A percentile compares a stretch with the other conserved stretches of the same genome.
These are phyloP conservation scores for Funneliformis mosseae DNA, from an alignment of 192 early-diverging fungal species.

Conservation along the genomic window DNA sequence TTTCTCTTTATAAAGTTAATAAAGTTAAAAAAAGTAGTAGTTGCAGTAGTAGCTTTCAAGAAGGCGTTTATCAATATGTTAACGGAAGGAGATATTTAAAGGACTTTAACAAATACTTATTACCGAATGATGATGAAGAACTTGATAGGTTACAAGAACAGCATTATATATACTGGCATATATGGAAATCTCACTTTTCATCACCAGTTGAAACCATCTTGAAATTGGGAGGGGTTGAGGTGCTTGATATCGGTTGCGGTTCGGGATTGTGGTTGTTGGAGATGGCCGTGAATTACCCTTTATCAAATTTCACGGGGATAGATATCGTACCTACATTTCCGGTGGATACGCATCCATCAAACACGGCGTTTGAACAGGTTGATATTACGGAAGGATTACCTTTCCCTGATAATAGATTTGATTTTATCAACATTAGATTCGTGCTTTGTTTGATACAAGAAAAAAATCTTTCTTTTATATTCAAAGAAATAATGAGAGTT, in stretches of 20 bases:
- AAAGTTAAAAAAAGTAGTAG: too few species aligned
- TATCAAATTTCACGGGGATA: slow-evolving; percentile 39
- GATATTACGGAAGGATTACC: slow-evolving; percentile 37
- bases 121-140: neutral
- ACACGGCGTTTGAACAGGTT: slow-evolving; percentile 41
- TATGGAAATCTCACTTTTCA: slow-evolving; percentile 16
- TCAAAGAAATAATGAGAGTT: too few species aligned
- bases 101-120: too few species aligned
- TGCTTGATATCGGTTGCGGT: slow-evolving; percentile 25
- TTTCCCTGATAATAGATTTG: slow-evolving; percentile 44
- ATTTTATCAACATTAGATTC: neutral
- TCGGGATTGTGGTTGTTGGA: slow-evolving; percentile 43
- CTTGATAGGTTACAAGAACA: neutral
- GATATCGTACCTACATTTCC: slow-evolving; percentile 41
- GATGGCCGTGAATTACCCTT: slow-evolving; percentile 42
- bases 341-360: slow-evolving; percentile 32
- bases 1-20: too few species aligned
- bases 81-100: too few species aligned
- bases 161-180: slow-evolving; percentile 1
- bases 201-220: neutral
- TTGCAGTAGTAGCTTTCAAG: too few species aligned
- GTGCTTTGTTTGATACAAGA: too few species aligned
- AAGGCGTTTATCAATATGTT: too few species aligned
- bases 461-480: too few species aligned
- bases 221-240: neutral